Base-by-base conservation (phyloP, 352 stramenopile genomes). In the Phytopythium litorale region DNA sequence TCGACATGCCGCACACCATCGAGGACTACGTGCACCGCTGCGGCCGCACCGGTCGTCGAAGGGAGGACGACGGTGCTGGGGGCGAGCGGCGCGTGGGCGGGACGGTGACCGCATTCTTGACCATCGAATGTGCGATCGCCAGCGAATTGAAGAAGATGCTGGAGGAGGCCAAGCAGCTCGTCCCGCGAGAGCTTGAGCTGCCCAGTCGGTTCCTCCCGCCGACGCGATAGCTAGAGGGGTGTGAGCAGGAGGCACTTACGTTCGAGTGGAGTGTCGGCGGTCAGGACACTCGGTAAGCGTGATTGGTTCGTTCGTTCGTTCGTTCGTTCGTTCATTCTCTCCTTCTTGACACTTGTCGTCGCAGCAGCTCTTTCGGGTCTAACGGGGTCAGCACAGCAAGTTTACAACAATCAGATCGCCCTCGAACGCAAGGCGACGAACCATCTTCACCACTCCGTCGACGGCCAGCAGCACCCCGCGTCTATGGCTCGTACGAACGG, bases 21-120 rank as follows among this genome's bases (percentile, higher is more conserved):
- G 91, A 97, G 56, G 78, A 92, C 60, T 96, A 98, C 72, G 75
- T 98, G 13, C 94, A 98, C 75, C 87, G 91, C 23, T 97, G 94
- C 45, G 81, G 81, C 25, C 79, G 81, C 38, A 88, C 76, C 56
- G 94, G 35, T 66, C 72, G 16, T 65, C 70, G 56, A 60, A 63
- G 56, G 51, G 63, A 48, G 63, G n/a, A 46, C 11, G 52, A 51
- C 11, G 61, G 62, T 45, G 63, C 38, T 37, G 58, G 54, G 11
- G 62, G 2, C 72, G 79, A 48, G 74, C 71, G 63, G 13, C 56
- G 61, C 48, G 56, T 61, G 3, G 25, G 42, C 19, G 75, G 75
- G 23, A 74, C 73, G 37, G 77, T 78, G 2, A 87, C 68, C 0
- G 72, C 79, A 19, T 85, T 91, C 61, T 57, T 91, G 37, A 89